These are phyloP conservation scores for Paradendryphiella salina DNA, from an alignment of 2,329 filamentous ascomycete genomes.

Conservation along the genomic window DNA sequence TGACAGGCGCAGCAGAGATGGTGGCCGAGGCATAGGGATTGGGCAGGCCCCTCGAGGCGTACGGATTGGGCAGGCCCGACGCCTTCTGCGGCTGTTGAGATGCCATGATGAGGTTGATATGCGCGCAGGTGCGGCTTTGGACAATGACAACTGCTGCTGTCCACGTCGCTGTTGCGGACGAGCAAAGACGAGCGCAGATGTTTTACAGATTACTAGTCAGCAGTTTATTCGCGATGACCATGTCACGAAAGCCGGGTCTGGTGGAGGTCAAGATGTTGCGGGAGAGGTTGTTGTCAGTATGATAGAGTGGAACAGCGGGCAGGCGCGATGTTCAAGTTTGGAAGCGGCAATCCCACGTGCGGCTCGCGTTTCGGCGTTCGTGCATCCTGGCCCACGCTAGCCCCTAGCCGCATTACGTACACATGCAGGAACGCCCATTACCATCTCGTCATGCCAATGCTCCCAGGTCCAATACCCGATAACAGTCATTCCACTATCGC, in stretches of 20 bases:
- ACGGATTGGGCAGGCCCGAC: conserved; percentile 34
- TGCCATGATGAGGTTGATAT: conserved; percentile 26
- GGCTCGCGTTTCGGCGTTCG: conserved; percentile 2
- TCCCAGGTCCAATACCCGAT: conserved; percentile 7
- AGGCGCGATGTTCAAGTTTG: conserved; percentile 1
- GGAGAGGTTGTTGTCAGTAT: neutral
- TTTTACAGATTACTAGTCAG: neutral
- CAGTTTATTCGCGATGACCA: neutral
- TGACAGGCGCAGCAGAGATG: conserved; percentile 36
- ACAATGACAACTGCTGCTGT: conserved; percentile 9
- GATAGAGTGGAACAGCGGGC: conserved; percentile 2
- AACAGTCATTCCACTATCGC: conserved; percentile 11
- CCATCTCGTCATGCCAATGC: conserved; percentile 18
- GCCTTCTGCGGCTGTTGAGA: conserved; percentile 31
- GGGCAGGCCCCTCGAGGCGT: conserved; percentile 30
- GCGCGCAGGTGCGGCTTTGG: conserved; percentile 8
- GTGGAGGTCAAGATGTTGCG: neutral
- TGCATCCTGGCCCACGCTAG: conserved; percentile 19
- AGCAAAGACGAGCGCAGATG: neutral
- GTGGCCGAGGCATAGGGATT: conserved; percentile 36
- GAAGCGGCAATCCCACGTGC: neutral
- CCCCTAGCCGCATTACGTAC: conserved; percentile 13
- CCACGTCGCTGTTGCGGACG: neutral
- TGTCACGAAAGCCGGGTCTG: neutral
- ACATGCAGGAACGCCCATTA: conserved; percentile 16